A percentile compares a stretch with the other conserved stretches of the same genome.
Evolutionary conservation across 352 stramenopile species (phyloP).

Genomic region (Phytophthora cryptogea): DNA sequence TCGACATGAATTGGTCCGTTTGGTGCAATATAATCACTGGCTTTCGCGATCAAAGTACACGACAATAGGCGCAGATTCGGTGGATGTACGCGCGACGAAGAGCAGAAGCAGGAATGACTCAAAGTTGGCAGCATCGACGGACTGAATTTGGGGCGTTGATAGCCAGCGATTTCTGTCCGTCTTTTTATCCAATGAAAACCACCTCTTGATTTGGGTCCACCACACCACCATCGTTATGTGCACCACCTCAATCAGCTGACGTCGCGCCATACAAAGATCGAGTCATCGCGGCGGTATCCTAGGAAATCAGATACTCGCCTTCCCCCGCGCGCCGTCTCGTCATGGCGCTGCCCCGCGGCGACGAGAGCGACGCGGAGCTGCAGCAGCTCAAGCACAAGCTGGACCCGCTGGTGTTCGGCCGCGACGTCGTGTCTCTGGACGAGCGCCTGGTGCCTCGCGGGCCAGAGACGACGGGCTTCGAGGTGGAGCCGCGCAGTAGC

Average conservation of each 20-base stretch:
- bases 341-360: slow-evolving; percentile 36
- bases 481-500: slow-evolving; percentile 44
- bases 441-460: slow-evolving; percentile 73
- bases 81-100: background rate
- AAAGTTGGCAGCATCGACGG: background rate
- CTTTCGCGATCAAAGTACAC: slow-evolving; percentile 32
- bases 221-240: too few relatives aligned
- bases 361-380: slow-evolving; percentile 54
- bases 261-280: background rate
- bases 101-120: slow-evolving; percentile 29
- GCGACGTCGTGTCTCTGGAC: slow-evolving; percentile 53
- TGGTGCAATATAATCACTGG: slow-evolving; percentile 76
- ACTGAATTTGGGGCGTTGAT: too few relatives aligned
- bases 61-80: slow-evolving; percentile 1
- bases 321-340: slow-evolving; percentile 5
- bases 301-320: slow-evolving; percentile 23
- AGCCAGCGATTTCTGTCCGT: too few relatives aligned
- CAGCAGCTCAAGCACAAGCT: slow-evolving; percentile 66
- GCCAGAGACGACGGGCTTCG: slow-evolving; percentile 63
- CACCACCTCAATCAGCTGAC: too few relatives aligned
- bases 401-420: slow-evolving; percentile 58
- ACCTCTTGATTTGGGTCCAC: too few relatives aligned
- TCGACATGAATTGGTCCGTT: slow-evolving; percentile 91
- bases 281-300: background rate
- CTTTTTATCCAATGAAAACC: too few relatives aligned